These are phyloP conservation scores for Actinomortierella wolfii DNA, from an alignment of 371 early-diverging fungal species.

Conservation along the genomic window DNA sequence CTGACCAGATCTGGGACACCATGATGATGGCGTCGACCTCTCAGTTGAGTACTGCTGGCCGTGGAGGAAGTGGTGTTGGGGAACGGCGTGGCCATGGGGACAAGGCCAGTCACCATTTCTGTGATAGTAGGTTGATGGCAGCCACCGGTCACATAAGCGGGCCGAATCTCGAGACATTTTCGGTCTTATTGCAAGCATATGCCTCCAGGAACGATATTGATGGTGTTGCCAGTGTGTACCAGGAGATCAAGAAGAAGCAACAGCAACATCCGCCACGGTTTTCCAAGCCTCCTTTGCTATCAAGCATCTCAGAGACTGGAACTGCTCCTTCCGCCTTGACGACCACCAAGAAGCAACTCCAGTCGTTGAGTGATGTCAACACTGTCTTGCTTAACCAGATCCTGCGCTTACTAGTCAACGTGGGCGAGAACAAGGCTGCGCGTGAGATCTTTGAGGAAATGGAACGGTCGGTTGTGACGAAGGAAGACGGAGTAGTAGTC, in stretches of 20 bases:
- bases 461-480: neutral
- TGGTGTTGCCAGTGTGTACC: slow-evolving; percentile 20
- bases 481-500: too few relatives aligned
- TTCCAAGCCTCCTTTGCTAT: too few relatives aligned
- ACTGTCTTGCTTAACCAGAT: slow-evolving; percentile 29
- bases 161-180: slow-evolving; percentile 32
- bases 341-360: neutral
- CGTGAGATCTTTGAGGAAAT: slow-evolving; percentile 21
- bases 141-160: neutral
- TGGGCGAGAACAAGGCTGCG: slow-evolving; percentile 27
- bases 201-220: slow-evolving; percentile 12
- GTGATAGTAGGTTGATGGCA: too few relatives aligned
- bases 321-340: neutral
- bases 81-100: too few relatives aligned
- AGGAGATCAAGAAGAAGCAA: slow-evolving; percentile 1
- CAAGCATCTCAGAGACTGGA: too few relatives aligned
- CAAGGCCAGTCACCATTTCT: too few relatives aligned
- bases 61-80: too few relatives aligned
- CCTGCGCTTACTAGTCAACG: slow-evolving; percentile 16
- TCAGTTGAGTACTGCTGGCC: too few relatives aligned
- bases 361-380: slow-evolving; percentile 1
- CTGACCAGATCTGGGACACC: slow-evolving; percentile 29
- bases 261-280: neutral
- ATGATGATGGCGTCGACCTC: slow-evolving; percentile 5
- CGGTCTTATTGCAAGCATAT: slow-evolving; percentile 32